Base-by-base conservation (phyloP, 148 eudicot species). In the Vaccinium myrtillus region DNA sequence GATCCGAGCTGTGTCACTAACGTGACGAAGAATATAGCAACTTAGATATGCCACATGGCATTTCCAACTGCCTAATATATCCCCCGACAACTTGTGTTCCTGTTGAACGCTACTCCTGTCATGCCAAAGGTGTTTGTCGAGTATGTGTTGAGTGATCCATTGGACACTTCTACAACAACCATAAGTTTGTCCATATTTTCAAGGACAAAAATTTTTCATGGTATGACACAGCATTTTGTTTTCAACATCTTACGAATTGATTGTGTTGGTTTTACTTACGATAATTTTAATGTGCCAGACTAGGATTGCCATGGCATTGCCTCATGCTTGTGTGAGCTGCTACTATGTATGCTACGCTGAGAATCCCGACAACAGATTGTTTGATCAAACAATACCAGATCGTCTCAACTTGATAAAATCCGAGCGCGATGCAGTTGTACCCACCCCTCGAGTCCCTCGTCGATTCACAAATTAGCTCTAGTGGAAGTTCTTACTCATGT, bases 261-360 rank as follows among this genome's bases (percentile, higher is more conserved):
- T 70, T 30, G 18, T 70, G 75, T 27, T 70, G 75, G 16, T 36
- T 75, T 75, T 75, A 39, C 19, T 67, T 71, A 36, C 15, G 21
- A 12, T 39, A 32, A 23, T 15, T 46, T 43, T 51, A 51, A 77
- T 75, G 21, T 86, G 80, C 8, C 93, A 97, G 99, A 97, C 99
- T 3, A 92, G 99, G 90, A 97, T 97, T 50, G 92, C 96, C 61
- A 95, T 97, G 99, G 99, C 99, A 46, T 79, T 97, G 90, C 95
- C 98, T 50, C 99, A 97, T 79, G 99, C 98, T 14, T 95, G 99
- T 86, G 98, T 97, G 86, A 90, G 95, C 85, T 93, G 99, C 89
- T 97, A 90, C 94, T 97, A 92, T 67, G 99, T 94, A 36, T 97
- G 99, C 87, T 97, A 94, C 71, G 98, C 99, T 8, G 99, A 97